Conservation (phyloP, 208 protist genomes). For the Leishmania tarentolae region DNA sequence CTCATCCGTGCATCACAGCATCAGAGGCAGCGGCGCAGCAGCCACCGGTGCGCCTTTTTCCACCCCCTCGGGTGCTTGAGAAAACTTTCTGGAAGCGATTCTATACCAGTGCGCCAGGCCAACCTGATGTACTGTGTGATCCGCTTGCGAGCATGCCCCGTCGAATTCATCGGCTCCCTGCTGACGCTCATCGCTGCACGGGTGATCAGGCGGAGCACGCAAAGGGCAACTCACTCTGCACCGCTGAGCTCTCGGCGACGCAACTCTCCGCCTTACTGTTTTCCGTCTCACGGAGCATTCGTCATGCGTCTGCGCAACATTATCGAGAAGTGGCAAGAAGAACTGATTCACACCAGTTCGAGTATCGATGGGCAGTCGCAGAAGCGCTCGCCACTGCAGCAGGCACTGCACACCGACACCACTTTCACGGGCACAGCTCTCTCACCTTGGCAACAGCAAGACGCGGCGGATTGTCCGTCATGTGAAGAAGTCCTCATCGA, state of each 20-base stretch:
- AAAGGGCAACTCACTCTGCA: background rate
- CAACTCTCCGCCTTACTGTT: constrained; percentile 14
- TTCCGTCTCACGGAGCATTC: constrained; percentile 26
- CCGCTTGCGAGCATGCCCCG: constrained; percentile 10
- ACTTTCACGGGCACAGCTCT: background rate
- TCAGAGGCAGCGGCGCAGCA: background rate
- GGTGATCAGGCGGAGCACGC: background rate
- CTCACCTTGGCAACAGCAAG: background rate
- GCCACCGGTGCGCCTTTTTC: background rate
- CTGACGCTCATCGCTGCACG: background rate
- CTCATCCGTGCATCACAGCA: background rate
- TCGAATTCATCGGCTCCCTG: background rate
- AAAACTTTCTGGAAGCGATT: background rate
- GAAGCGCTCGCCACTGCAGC: constrained; percentile 2
- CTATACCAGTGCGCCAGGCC: background rate
- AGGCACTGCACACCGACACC: background rate
- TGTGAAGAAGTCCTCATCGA: constrained; percentile 41
- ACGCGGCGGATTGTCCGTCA: constrained; percentile 2
- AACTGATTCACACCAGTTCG: constrained; percentile 18
- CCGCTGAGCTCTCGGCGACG: constrained; percentile 3
- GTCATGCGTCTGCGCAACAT: constrained; percentile 25
- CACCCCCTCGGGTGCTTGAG: background rate
- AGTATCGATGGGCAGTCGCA: constrained; percentile 18
- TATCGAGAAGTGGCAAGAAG: constrained; percentile 33
- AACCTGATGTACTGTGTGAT: background rate